Conservation (phyloP, 2,329 filamentous ascomycete genomes). For the Colletotrichum lini region DNA sequence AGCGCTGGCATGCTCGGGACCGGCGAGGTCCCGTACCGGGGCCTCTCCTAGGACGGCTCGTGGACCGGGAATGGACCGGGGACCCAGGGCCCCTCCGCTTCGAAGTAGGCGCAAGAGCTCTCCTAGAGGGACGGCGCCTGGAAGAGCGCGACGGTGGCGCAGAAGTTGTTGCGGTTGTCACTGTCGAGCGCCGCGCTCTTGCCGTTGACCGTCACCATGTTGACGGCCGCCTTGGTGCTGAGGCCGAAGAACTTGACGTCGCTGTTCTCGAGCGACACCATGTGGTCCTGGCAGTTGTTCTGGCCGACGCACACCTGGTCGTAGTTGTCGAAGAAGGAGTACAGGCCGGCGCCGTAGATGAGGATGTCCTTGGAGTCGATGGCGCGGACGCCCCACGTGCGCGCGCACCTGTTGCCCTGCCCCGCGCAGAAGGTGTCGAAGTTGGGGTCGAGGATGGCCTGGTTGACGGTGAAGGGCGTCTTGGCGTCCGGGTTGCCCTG, state of each 20-base stretch:
- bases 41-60: not conserved
- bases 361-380: constrained; percentile 76
- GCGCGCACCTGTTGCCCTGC: constrained; percentile 67
- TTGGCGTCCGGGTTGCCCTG: constrained; percentile 85
- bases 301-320: constrained; percentile 76
- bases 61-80: not conserved
- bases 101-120: not conserved
- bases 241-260: constrained; percentile 76
- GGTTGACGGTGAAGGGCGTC: constrained; percentile 73
- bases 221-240: constrained; percentile 81
- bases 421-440: constrained; percentile 72
- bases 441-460: constrained; percentile 74
- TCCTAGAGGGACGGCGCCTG: constrained; percentile 32
- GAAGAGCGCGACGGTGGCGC: constrained; percentile 72
- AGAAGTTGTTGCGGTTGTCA: constrained; percentile 77
- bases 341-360: constrained; percentile 81
- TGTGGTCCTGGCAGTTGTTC: constrained; percentile 83
- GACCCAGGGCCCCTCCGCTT: not conserved
- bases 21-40: not conserved
- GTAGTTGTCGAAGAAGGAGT: constrained; percentile 90
- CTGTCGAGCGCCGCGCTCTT: constrained; percentile 65
- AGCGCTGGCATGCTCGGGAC: not conserved
- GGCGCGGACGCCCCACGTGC: constrained; percentile 83
- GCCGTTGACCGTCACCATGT: constrained; percentile 79
- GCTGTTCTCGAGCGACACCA: constrained; percentile 79